Percentiles rank a stretch among this genome's conserved stretches.
phyloP scores from a whole-genome alignment of 179 eudicot genomes.

The Gypsophila paniculata region DNA sequence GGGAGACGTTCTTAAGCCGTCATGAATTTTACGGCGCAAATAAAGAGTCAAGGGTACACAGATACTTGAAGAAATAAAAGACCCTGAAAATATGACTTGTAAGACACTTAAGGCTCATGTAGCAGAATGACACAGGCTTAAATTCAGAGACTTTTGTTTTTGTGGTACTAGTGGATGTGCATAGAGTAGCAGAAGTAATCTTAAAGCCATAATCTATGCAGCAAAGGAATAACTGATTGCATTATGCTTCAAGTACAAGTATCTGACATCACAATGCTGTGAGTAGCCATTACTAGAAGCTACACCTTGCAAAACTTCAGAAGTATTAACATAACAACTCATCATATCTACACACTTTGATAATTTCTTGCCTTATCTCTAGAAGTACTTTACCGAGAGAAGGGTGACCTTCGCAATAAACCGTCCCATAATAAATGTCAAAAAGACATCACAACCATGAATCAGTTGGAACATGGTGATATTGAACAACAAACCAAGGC shows the following conservation, averaged over 20 bases:
- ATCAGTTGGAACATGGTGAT: constrained; percentile 4
- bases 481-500: constrained; percentile 1
- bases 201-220: constrained; percentile 25
- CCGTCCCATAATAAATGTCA: not conserved
- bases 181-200: constrained; percentile 26
- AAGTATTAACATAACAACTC: not conserved
- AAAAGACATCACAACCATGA: not conserved
- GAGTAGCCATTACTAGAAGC: constrained; percentile 22
- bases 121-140: constrained; percentile 2
- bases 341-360: constrained; percentile 2
- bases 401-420: not conserved
- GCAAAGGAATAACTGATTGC: constrained; percentile 14
- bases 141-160: not conserved
- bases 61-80: constrained; percentile 1
- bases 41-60: not conserved
- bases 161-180: constrained; percentile 15
- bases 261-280: constrained; percentile 23
- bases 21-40: not conserved
- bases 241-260: constrained; percentile 30
- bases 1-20: not conserved
- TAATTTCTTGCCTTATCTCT: not conserved
- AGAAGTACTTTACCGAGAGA: not conserved
- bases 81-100: not conserved
- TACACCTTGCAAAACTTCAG: constrained; percentile 10
- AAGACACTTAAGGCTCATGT: constrained; percentile 5